A percentile compares a stretch with the other conserved stretches of the same genome.
Conservation (phyloP, 805 yeast genomes). For the Metschnikowia reukaufii region DNA sequence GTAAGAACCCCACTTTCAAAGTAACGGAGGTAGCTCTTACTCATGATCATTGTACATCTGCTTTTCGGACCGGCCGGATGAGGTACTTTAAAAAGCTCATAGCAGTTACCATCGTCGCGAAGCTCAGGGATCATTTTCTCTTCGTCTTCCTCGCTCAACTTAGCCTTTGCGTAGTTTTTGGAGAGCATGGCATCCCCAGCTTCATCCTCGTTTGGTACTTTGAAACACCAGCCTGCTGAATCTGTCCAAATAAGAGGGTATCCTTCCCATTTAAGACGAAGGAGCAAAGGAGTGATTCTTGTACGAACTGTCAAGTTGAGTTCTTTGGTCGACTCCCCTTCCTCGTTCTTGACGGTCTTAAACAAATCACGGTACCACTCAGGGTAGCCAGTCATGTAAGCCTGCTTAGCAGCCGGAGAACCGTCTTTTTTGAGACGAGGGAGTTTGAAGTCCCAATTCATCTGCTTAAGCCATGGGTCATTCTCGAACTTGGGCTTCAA, state of each 20-base stretch:
- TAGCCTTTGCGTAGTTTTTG: conserved; percentile 40
- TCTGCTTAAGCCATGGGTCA: conserved; percentile 90
- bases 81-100: conserved; percentile 68
- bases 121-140: conserved; percentile 25
- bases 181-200: conserved; percentile 28
- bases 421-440: conserved; percentile 66
- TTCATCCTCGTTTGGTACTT: conserved; percentile 47
- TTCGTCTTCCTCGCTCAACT: conserved; percentile 30
- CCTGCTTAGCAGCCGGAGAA: conserved; percentile 64
- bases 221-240: conserved; percentile 84
- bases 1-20: conserved; percentile 74
- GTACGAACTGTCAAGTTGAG: conserved; percentile 69
- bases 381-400: conserved; percentile 84
- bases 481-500: conserved; percentile 34
- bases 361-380: conserved; percentile 79
- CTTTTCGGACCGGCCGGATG: conserved; percentile 80
- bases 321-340: conserved; percentile 32
- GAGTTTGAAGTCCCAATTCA: conserved; percentile 80
- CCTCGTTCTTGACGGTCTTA: conserved; percentile 33
- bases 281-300: conserved; percentile 70
- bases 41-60: conserved; percentile 72
- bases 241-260: conserved; percentile 81
- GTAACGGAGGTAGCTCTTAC: conserved; percentile 68
- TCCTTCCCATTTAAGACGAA: conserved; percentile 82
- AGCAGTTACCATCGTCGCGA: conserved; percentile 23